A percentile compares a stretch with the other conserved stretches of the same genome.
Evolutionary conservation across 345 rosid species (phyloP).

Genomic region (Geranium brycei): DNA sequence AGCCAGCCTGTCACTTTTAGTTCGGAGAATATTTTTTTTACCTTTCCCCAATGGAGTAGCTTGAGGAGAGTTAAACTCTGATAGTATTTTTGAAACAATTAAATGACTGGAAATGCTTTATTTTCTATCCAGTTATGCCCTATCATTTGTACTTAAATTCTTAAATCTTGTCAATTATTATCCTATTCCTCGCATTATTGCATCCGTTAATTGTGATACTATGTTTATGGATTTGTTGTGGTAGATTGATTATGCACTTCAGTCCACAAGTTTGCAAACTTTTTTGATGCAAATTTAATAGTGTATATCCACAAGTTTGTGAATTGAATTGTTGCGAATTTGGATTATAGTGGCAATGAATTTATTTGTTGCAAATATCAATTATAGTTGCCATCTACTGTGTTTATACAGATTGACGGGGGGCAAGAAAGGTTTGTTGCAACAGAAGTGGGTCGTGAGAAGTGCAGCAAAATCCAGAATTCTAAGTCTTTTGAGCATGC

Average conservation of each 20-base stretch:
- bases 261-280: background rate
- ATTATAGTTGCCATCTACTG: background rate
- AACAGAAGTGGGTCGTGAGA: constrained; percentile 24
- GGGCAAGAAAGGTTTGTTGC: constrained; percentile 25
- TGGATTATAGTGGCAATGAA: too few relatives aligned
- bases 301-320: too few relatives aligned
- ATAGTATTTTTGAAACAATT: background rate
- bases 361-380: background rate
- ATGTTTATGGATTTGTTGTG: background rate
- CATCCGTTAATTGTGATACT: too few relatives aligned
- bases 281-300: too few relatives aligned
- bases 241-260: background rate
- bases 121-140: too few relatives aligned
- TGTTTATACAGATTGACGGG: constrained; percentile 23
- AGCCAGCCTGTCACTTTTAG: too few relatives aligned
- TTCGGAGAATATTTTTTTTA: too few relatives aligned
- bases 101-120: background rate
- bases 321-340: background rate
- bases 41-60: too few relatives aligned
- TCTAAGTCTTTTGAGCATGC: constrained; percentile 17
- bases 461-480: constrained; percentile 14
- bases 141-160: too few relatives aligned
- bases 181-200: background rate
- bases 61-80: background rate
- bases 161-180: too few relatives aligned